Evolutionary conservation across 352 stramenopile species (phyloP), one percentile per base, ranked within the genome.

Genomic region (Phytophthora tubulina): DNA sequence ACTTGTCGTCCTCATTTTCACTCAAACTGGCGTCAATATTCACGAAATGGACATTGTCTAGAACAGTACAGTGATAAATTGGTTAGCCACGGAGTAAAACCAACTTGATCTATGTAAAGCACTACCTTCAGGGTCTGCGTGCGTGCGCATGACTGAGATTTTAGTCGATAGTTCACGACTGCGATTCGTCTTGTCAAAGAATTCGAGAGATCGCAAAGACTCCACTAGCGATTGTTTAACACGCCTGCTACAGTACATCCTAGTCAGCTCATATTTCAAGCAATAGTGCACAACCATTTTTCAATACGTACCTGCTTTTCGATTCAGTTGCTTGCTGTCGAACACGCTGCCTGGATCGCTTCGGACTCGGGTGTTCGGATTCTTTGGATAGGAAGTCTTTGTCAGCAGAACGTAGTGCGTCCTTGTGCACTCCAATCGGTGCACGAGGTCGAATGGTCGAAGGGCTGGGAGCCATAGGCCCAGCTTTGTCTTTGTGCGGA

Each of bases 31-130:
- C 84, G 53, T 91, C 85, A 27, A 93, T 93, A 63, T 93, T 93
- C 17, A 93, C 85, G 56, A 93, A 93, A 70, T 93, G 85, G 0
- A 93, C 80, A 39, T 93, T 93, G 15, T 79, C 79, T 86, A n/a
- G 14, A 62, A 56, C 27, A 6, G 6, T 49, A 4, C 6, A 41
- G n/a, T 4, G 11, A 32, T 4, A 10, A 42, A 7, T 36, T 50
- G 4, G 30, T 53, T 39, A 49, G 21, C 21, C 21, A 27, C 21
- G 21, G 21, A 27, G 21, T 27, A 27, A 27, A 27, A 27, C 21
- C 21, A 27, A 27, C 21, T 27, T 27, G 21, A 27, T 27, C 21
- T 35, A 10, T 30, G 14, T 13, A 60, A n/a, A 27, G 55, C 21
- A 27, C 21, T 27, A 86, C 84, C 85, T 78, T 87, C 85, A 30